Conservation (phyloP, 345 rosid species). For the Eucalyptus marginata region DNA sequence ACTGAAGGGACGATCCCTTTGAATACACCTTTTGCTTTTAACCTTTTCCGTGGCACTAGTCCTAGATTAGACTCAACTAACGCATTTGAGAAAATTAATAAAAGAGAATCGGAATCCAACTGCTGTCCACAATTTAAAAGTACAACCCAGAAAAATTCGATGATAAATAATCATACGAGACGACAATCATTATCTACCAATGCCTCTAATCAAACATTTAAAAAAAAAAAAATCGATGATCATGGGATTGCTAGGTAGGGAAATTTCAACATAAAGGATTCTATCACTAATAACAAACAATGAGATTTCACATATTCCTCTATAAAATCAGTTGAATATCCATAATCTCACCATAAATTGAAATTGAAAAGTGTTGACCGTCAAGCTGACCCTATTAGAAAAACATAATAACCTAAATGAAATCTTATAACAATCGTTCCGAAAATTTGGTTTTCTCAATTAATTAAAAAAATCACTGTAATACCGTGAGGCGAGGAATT, state of each 20-base stretch:
- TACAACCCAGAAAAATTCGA: background rate
- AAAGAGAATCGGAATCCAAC: background rate
- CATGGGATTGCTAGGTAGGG: background rate
- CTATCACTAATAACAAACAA: background rate
- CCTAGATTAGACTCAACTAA: background rate
- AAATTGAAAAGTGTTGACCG: background rate
- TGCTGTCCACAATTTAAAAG: background rate
- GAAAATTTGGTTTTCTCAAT: background rate
- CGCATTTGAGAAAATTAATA: background rate
- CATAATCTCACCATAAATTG: background rate
- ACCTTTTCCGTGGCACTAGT: background rate
- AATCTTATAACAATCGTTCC: background rate
- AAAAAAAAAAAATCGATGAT: background rate
- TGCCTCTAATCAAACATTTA: background rate
- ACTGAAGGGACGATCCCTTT: background rate
- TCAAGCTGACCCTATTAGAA: fast-evolving
- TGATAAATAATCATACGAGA: fast-evolving
- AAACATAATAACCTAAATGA: fast-evolving
- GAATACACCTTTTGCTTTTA: background rate
- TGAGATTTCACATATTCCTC: background rate
- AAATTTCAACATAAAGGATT: background rate
- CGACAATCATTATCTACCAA: background rate
- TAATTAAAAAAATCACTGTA: background rate
- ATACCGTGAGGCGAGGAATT: background rate
- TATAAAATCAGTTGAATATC: background rate